phyloP scores from a whole-genome alignment of 768 basidiomycete species.

The Naganishia vishniacii region DNA sequence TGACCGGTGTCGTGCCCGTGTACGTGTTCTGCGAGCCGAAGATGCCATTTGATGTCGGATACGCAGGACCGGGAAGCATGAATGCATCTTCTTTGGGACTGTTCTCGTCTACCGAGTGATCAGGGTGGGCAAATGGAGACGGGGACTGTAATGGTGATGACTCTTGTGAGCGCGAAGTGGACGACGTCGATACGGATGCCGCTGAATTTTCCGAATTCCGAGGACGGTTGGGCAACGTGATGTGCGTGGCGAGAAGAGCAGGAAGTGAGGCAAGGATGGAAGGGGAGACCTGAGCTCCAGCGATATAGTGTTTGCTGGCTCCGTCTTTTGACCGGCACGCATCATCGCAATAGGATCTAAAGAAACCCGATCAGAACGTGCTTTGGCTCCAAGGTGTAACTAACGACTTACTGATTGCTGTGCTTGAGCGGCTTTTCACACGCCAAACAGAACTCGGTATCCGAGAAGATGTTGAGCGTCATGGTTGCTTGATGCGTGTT shows the following conservation, averaged over 20 bases:
- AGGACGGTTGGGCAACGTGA: slow-evolving; percentile 24
- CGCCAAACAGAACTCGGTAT: slow-evolving; percentile 25
- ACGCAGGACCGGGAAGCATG: slow-evolving; percentile 44
- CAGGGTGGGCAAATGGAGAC: slow-evolving; percentile 15
- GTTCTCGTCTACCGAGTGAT: slow-evolving; percentile 8
- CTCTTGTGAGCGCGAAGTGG: slow-evolving; percentile 25
- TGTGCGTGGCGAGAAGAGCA: slow-evolving; percentile 23
- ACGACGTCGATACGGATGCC: slow-evolving; percentile 26
- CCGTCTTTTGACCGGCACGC: slow-evolving; percentile 27
- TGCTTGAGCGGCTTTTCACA: slow-evolving; percentile 29
- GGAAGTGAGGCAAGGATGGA: slow-evolving; percentile 29
- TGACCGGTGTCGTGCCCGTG: slow-evolving; percentile 40
- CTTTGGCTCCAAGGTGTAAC: no score
- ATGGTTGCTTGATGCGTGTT: slow-evolving; percentile 17
- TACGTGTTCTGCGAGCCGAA: not conserved
- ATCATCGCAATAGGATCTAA: slow-evolving; percentile 28
- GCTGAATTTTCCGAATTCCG: slow-evolving; percentile 7
- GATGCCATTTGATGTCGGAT: slow-evolving; percentile 29
- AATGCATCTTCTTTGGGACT: slow-evolving; percentile 37
- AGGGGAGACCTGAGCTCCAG: slow-evolving; percentile 22
- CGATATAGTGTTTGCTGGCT: not conserved
- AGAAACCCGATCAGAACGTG: not conserved
- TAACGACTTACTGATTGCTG: slow-evolving; percentile 25
- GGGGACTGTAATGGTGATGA: slow-evolving; percentile 25
- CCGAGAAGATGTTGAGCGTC: slow-evolving; percentile 28